phyloP scores from a whole-genome alignment of 108 stramenopile genomes.

The Seminavis robusta region DNA sequence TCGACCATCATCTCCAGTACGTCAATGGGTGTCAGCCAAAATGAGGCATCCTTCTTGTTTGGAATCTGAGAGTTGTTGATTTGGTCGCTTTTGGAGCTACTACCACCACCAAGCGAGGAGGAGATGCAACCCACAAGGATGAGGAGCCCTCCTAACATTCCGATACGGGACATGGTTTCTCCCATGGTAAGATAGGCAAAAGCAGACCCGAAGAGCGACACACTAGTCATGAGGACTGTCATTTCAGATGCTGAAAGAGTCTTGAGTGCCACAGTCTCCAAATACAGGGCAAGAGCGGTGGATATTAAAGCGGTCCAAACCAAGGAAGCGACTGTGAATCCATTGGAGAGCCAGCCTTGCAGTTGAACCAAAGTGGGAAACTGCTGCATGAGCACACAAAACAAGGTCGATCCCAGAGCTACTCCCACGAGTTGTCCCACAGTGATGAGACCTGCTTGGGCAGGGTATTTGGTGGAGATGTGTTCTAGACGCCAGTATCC shows the following conservation, averaged over 20 bases:
- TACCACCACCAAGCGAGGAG: neutral
- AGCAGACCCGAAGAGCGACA: conserved; percentile 60
- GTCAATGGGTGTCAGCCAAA: too few species aligned
- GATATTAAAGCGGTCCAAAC: conserved; percentile 67
- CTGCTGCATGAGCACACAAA: conserved; percentile 4
- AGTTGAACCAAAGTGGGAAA: neutral
- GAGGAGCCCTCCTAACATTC: conserved; percentile 28
- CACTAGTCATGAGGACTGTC: conserved; percentile 65
- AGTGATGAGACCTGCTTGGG: conserved; percentile 40
- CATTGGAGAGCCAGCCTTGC: conserved; percentile 23
- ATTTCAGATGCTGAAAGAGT: conserved; percentile 54
- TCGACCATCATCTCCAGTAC: too few species aligned
- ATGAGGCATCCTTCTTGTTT: too few species aligned
- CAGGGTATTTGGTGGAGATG: conserved; percentile 21
- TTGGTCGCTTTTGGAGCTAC: too few species aligned
- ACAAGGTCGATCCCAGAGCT: conserved; percentile 16
- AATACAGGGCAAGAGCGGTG: conserved; percentile 52
- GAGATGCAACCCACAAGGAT: conserved; percentile 27
- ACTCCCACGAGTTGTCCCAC: conserved; percentile 58
- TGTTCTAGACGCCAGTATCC: conserved; percentile 62
- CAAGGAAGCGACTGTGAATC: conserved; percentile 27
- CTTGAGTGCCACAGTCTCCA: conserved; percentile 63
- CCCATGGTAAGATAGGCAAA: conserved; percentile 55
- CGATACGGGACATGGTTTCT: conserved; percentile 32
- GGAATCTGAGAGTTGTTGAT: too few species aligned